Conservation (phyloP, 164 flowering plant species). For the Cinnamomum chago region DNA sequence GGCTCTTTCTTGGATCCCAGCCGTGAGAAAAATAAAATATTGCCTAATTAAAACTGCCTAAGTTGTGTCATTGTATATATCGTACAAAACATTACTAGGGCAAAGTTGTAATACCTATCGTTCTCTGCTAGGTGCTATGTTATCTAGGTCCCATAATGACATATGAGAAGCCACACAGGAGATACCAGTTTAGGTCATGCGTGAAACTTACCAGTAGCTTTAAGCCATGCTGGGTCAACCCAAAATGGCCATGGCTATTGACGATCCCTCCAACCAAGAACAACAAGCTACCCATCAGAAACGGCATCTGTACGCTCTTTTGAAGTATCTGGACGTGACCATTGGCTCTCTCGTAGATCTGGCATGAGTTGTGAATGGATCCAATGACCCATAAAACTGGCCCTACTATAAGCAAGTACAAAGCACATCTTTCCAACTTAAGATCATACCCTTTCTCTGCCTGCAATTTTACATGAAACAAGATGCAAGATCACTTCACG, state of each 20-base stretch:
- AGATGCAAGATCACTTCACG: too few relatives aligned
- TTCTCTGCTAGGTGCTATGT: too few relatives aligned
- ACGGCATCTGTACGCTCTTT: conserved; percentile 66
- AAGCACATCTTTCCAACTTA: conserved; percentile 49
- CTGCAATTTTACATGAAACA: conserved; percentile 29
- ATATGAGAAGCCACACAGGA: too few relatives aligned
- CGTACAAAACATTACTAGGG: too few relatives aligned
- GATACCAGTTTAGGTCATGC: too few relatives aligned
- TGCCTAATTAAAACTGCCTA: too few relatives aligned
- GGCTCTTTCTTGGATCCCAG: too few relatives aligned
- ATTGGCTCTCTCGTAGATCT: conserved; percentile 37
- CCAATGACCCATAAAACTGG: conserved; percentile 48
- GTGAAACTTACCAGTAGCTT: conserved; percentile 11
- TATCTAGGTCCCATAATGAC: too few relatives aligned
- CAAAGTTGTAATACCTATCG: too few relatives aligned
- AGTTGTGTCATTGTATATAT: too few relatives aligned
- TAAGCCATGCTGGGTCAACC: conserved; percentile 25
- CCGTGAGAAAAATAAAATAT: too few relatives aligned
- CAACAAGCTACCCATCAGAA: conserved; percentile 67
- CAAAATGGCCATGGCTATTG: conserved; percentile 33
- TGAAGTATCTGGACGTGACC: conserved; percentile 84
- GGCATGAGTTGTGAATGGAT: conserved; percentile 69
- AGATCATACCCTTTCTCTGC: conserved; percentile 39
- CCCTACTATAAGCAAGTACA: conserved; percentile 74
- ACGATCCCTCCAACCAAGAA: conserved; percentile 53